Base-by-base conservation (phyloP, 2,329 filamentous ascomycete genomes). In the Ilyonectria mors-panacis region DNA sequence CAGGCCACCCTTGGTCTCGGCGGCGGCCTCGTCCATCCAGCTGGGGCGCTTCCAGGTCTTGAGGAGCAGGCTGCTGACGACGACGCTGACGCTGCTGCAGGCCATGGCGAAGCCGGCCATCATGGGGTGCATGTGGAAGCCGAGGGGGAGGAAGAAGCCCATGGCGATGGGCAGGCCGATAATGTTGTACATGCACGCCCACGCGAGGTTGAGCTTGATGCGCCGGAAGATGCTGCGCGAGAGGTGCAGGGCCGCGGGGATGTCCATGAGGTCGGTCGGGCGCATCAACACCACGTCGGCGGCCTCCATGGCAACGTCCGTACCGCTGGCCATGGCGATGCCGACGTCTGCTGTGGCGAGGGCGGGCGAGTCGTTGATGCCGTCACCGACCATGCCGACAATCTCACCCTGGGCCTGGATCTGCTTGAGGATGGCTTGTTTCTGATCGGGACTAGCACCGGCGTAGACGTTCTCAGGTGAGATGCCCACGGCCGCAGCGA, bases 321-420 rank as follows among this genome's bases (percentile, higher is more conserved):
- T 98, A 63, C 96, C 96, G 8, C 92, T 94, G 6, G 94, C 89
- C 81, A 99, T 94, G 65, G 95, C 95, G 73, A 99, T 97, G 70
- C 96, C 96, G 30, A 98, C 91, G 73, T 97, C 91, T 12, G 96
- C 95, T 0, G 94, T 97, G 0, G 94, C 96, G 12, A 99, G 89
- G 1, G 96, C 96, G 0, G 96, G 96, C 0, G 94, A 97, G 83
- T 99, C 96, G 81, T 99, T 99, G 87, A 99, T 98, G 47, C 96
- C 96, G 80, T 99, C 96, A 59, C 96, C 95, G 15, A 98, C 95
- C 96, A 99, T 99, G 73, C 94, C 96, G 28, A 98, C 94, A 56
- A 92, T 85, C 74, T 94, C 89, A 67, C 94, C 94, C 57, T 86
- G 81, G 0, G 86, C 84, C 82, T 98, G 94, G 19, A 98, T 87